Evolutionary conservation across 1,284 basidiomycete species (phyloP).

Genomic region (Amylostereum chailletii): DNA sequence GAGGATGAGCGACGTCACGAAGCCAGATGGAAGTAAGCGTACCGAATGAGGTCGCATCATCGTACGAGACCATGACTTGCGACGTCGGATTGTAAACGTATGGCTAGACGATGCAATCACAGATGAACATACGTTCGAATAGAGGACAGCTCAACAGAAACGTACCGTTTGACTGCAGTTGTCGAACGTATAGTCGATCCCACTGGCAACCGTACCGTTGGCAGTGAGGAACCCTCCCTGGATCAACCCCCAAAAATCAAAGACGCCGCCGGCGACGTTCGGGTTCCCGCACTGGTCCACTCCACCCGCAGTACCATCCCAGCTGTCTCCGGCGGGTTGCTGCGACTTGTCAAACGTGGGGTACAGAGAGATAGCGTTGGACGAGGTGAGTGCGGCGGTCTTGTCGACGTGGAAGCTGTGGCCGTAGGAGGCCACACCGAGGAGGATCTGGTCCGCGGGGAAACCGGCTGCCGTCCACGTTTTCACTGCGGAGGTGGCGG

Average conservation of each 20-base stretch:
- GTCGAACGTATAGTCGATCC: constrained; percentile 35
- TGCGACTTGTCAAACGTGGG: constrained; percentile 27
- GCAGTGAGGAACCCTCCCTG: constrained; percentile 27
- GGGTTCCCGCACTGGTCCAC: constrained; percentile 30
- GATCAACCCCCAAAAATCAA: constrained; percentile 33
- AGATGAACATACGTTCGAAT: background rate
- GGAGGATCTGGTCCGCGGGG: constrained; percentile 51
- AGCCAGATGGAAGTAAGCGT: constrained; percentile 5
- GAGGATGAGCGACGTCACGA: constrained; percentile 1
- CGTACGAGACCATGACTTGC: constrained; percentile 31
- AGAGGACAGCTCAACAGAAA: constrained; percentile 3
- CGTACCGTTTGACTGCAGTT: constrained; percentile 39
- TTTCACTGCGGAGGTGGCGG: constrained; percentile 51
- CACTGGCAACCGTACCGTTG: constrained; percentile 26
- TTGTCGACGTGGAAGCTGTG: constrained; percentile 32
- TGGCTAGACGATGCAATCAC: constrained; percentile 22
- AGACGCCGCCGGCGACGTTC: constrained; percentile 26
- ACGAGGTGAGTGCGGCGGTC: constrained; percentile 17
- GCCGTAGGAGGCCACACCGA: constrained; percentile 56
- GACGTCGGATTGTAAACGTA: constrained; percentile 35
- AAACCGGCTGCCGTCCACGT: constrained; percentile 59
- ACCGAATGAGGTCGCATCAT: constrained; percentile 29
- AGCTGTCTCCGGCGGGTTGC: constrained; percentile 33
- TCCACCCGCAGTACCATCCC: constrained; percentile 25
- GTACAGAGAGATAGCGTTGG: constrained; percentile 17